Evolutionary conservation across 2,329 filamentous ascomycete species (phyloP), one percentile per base, ranked within the genome.

Genomic region (Paraconiothyrium brasiliense): DNA sequence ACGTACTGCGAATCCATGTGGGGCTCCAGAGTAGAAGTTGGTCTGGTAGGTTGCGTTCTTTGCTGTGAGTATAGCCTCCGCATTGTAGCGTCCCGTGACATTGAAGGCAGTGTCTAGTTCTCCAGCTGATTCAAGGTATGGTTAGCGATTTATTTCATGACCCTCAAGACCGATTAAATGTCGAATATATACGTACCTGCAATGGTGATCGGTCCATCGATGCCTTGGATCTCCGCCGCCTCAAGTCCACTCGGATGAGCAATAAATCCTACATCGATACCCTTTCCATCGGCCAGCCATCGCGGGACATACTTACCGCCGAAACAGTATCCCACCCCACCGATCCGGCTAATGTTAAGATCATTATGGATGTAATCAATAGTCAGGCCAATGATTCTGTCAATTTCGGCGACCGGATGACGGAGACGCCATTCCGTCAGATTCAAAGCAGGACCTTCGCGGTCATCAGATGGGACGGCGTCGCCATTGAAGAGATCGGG

Each of bases 221-320:
- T 89, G 51, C 84, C 85, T 16, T 81, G 81, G 52, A 93, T 85
- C 78, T 93, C 90, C 2, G 87, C 86, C 62, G 87, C 82, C 6
- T 86, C 83, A 34, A 92, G 84, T 66, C 89, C 89, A 8, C 88
- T 90, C 0, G 91, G 91, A 77, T 93, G 91, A 1, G 90, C 91
- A 20, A 87, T 76, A 78, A 85, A 93, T 44, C 89, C 90, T 58
- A 85, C 89, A 52, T 90, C 81, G 67, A 92, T 65, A 9, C 69
- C 69, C 49, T 63, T 82, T 63, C 86, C 88, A 59, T 80, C 62
- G 27, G 80, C 80, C 4, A 86, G 84, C 80, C 89, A 88, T 35
- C 91, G 87, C 54, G 85, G 83, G 37, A 92, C 87, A 76, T 91
- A 93, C 86, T 91, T 92, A 58, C 85, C 90, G 50, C 90, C 90